phyloP scores from a whole-genome alignment of 257 asterid species.

The Ilex aquifolium region DNA sequence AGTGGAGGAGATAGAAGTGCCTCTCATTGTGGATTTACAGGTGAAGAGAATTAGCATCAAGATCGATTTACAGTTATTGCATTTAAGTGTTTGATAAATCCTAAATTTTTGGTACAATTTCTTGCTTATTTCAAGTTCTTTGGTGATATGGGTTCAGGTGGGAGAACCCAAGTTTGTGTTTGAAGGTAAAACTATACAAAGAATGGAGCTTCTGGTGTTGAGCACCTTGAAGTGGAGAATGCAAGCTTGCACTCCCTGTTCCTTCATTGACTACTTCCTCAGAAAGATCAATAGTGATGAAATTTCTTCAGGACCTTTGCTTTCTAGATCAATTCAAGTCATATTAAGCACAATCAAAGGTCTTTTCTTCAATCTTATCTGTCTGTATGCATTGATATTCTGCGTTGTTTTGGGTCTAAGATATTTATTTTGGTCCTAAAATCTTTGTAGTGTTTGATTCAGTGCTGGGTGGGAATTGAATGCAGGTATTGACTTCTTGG shows the following conservation, averaged over 20 bases:
- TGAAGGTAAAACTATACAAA: constrained; percentile 49
- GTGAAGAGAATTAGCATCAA: constrained; percentile 18
- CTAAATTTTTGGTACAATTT: no score
- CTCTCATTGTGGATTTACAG: constrained; percentile 54
- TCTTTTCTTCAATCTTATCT: constrained; percentile 6
- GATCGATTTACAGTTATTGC: neutral
- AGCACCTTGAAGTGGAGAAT: constrained; percentile 62
- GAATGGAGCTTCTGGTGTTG: constrained; percentile 75
- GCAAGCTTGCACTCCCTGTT: constrained; percentile 56
- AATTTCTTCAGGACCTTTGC: constrained; percentile 20
- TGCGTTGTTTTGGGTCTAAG: neutral
- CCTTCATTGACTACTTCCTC: constrained; percentile 51
- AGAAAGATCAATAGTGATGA: constrained; percentile 23
- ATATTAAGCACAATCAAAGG: constrained; percentile 54
- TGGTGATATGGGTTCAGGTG: constrained; percentile 32
- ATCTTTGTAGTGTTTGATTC: constrained; percentile 11
- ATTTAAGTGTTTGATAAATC: neutral
- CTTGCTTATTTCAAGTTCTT: no score
- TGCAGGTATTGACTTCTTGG: constrained; percentile 82
- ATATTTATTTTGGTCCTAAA: no score
- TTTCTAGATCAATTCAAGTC: constrained; percentile 42
- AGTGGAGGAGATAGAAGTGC: constrained; percentile 56
- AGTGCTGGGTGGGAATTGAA: constrained; percentile 38
- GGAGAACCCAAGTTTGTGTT: constrained; percentile 49
- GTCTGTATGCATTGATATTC: constrained; percentile 2